Base-by-base conservation (phyloP, 1,284 basidiomycete species). In the Psilocybe mexicana region DNA sequence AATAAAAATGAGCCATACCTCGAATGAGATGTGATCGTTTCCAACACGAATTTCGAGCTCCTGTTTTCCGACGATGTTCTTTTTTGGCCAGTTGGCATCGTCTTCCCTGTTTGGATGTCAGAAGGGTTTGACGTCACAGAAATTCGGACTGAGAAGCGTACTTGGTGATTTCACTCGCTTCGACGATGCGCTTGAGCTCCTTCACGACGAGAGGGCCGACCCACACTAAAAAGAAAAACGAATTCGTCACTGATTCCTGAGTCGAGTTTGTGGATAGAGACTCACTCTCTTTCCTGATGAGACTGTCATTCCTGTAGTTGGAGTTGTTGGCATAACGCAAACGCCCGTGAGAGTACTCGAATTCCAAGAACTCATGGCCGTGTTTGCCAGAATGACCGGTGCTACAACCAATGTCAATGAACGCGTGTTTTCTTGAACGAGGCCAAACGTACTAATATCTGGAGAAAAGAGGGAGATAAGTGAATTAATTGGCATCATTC, bases 271-370 rank as follows among this genome's bases (percentile, higher is more conserved):
- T 26, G 36, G 33, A 6, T 30, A n/a, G 5, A 3, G 4, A 83
- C 94, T 69, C 67, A 97, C 96, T 96, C 76, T 99, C 97, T 91
- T 98, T 98, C 60, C 96, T 85, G 72, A 99, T 98, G 55, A 99
- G 78, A 71, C 90, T 93, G 76, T 99, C 97, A 69, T 98, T 98
- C 48, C 96, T 82, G 78, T 99, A 99, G 76, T 99, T 99, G 23
- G 95, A 98, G 83, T 99, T 99, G 83, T 99, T 98, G 61, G 97
- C 96, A 73, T 99, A 99, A 66, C 96, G 86, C 63, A 99, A 82
- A 58, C 96, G 88, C 6, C 96, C 97, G 75, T 96, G 91, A 10
- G 92, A 92, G 78, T 98, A 98, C 76, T 99, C 96, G 70, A 98
- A 99, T 75, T 99, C 97, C 50, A 99, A 83, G 72, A 99, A 99